These are phyloP conservation scores for Rosa hybrid DNA, from an alignment of 331 rosid genomes.

Conservation along the genomic window DNA sequence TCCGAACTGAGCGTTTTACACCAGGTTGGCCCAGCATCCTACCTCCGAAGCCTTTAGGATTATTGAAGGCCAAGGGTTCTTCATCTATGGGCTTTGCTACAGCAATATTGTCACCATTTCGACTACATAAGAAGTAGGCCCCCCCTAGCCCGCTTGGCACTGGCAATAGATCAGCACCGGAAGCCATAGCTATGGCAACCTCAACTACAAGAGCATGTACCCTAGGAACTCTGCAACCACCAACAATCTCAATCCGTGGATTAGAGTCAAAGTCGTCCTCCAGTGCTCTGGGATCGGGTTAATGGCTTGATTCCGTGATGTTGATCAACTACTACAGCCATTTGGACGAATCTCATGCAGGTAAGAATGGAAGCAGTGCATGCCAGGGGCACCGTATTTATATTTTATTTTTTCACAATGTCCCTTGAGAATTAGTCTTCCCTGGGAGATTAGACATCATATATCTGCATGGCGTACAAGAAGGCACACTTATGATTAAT, in stretches of 20 bases:
- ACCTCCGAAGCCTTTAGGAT: conserved; percentile 67
- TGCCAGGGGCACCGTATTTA: conserved; percentile 42
- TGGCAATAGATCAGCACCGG: conserved; percentile 60
- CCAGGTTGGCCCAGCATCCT: conserved; percentile 76
- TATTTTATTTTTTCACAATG: conserved; percentile 15
- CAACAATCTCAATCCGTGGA: conserved; percentile 68
- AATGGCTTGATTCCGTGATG: conserved; percentile 65
- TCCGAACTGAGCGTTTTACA: conserved; percentile 66
- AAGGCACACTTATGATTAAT: not conserved
- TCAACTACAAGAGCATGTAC: conserved; percentile 71
- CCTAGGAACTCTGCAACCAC: conserved; percentile 51
- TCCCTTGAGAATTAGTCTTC: conserved; percentile 45
- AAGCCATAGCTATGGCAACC: conserved; percentile 79
- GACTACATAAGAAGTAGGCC: conserved; percentile 58
- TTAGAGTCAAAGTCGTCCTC: conserved; percentile 53
- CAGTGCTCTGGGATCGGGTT: conserved; percentile 47
- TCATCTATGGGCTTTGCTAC: conserved; percentile 91
- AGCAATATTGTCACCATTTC: conserved; percentile 70
- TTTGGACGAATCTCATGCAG: conserved; percentile 59
- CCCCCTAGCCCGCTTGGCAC: conserved; percentile 84
- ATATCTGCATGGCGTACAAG: conserved; percentile 39
- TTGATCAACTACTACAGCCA: conserved; percentile 82
- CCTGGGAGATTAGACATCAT: conserved; percentile 33
- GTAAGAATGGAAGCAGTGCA: conserved; percentile 47
- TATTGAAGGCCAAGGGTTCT: conserved; percentile 75